Evolutionary conservation across 352 stramenopile species (phyloP), one percentile per base, ranked within the genome.

Genomic region (Phytophthora tubulina): DNA sequence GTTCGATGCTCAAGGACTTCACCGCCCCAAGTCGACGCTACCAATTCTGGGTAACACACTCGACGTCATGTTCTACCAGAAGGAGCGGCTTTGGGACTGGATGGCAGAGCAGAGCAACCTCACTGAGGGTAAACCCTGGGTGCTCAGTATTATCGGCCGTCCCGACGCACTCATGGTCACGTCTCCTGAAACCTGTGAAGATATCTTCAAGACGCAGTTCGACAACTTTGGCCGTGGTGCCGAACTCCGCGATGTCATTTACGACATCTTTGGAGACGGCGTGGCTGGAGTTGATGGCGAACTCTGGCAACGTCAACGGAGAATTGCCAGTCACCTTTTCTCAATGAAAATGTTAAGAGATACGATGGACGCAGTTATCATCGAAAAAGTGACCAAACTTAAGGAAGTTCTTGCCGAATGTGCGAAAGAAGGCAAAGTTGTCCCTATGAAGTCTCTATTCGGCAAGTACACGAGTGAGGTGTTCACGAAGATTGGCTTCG

Each of bases 311-410:
- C 44, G 78, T 15, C 81, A 91, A 48, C 79, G 85, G 6, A 85
- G 86, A 9, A 82, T 68, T 8, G 86, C 87, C 57, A 93, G 82
- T 54, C 90, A 96, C 48, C 89, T 97, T 14, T 93, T 94, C 31
- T 86, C 80, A 3, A 72, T 67, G 31, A 50, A 71, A 9, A 76
- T 72, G 69, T 27, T 83, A 50, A 49, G 62, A 1, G 63, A 76
- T 5, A 53, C 69, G 8, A 74, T 83, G 60, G 51, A 84, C 38
- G 60, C 76, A 32, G 62, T 73, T 13, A 63, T 90, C 35, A 55
- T 75, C 1, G 64, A 74, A 14, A 75, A 83, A 33, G 65, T 63
- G 31, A 36, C 30, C 14, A 52, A 73, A 49, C 61, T 91, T 4
- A 75, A 56, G 6, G 56, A 66, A 0, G 66, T 79, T 0, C 53